These are phyloP conservation scores for Ascochyta fabae DNA, from an alignment of 2,329 filamentous ascomycete species.

Conservation along the genomic window DNA sequence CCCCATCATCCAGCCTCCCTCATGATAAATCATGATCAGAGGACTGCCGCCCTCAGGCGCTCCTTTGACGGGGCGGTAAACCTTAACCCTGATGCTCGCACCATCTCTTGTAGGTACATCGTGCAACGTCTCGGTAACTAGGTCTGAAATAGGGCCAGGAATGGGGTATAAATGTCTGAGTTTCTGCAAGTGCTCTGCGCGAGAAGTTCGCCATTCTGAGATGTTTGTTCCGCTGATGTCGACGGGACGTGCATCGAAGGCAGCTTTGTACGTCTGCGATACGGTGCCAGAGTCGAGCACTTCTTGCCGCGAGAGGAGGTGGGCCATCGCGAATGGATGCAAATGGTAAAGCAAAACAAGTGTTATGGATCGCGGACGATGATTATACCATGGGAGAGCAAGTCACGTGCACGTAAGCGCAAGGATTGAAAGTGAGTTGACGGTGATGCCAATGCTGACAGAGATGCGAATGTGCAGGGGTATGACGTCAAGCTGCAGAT, in stretches of 20 bases:
- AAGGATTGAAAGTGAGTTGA: background rate
- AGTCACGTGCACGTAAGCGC: background rate
- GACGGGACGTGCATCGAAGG: constrained; percentile 33
- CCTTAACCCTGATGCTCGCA: constrained; percentile 30
- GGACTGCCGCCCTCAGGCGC: constrained; percentile 32
- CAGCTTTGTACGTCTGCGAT: constrained; percentile 29
- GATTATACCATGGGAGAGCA: background rate
- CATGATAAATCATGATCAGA: constrained; percentile 49
- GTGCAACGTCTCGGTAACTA: constrained; percentile 38
- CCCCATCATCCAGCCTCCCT: constrained; percentile 56
- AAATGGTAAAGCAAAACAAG: background rate
- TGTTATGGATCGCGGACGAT: background rate
- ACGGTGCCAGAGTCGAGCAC: constrained; percentile 30
- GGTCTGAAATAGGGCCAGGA: constrained; percentile 37
- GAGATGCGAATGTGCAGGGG: background rate
- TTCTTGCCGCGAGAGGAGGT: constrained; percentile 34
- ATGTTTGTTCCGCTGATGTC: constrained; percentile 27
- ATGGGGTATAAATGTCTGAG: constrained; percentile 42
- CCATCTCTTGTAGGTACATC: constrained; percentile 37
- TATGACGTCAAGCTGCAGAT: background rate
- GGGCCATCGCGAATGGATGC: constrained; percentile 27
- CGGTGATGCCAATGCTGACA: background rate
- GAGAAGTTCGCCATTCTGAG: constrained; percentile 24
- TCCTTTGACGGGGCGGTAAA: constrained; percentile 36
- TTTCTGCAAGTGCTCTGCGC: constrained; percentile 36